phyloP scores from a whole-genome alignment of 1,284 basidiomycete genomes.

The Cryptococcus hybrid region DNA sequence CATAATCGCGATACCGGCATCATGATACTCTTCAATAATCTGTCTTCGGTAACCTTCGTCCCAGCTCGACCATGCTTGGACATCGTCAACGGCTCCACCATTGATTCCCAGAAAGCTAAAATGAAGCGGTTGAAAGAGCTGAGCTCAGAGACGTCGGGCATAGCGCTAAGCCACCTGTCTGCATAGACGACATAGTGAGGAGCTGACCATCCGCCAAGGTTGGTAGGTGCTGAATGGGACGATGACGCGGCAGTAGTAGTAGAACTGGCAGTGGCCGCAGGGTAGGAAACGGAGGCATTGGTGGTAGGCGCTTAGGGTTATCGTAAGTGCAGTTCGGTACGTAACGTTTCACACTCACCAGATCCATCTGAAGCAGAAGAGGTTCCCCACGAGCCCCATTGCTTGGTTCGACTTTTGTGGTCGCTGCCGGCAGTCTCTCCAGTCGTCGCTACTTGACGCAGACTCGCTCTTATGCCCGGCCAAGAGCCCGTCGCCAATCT shows the following conservation, averaged over 20 bases:
- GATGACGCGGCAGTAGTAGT: too few relatives aligned
- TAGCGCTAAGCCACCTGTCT: conserved; percentile 28
- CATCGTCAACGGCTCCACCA: conserved; percentile 45
- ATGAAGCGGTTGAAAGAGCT: conserved; percentile 50
- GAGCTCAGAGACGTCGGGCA: conserved; percentile 35
- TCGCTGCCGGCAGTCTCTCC: background rate
- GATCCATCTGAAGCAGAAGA: background rate
- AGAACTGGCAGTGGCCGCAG: too few relatives aligned
- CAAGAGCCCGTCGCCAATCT: conserved; percentile 12
- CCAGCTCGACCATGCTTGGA: conserved; percentile 42
- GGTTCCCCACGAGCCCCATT: background rate
- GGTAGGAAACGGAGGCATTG: too few relatives aligned
- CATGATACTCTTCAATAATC: conserved; percentile 48
- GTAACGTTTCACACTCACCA: background rate
- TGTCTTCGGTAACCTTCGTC: conserved; percentile 25
- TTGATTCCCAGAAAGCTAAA: conserved; percentile 53
- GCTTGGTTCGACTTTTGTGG: background rate
- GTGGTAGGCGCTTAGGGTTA: too few relatives aligned
- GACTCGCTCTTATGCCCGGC: background rate
- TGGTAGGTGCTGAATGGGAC: too few relatives aligned
- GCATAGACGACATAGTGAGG: conserved; percentile 47
- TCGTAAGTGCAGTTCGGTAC: too few relatives aligned
- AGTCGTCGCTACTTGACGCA: background rate
- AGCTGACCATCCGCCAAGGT: conserved; percentile 17
- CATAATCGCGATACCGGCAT: conserved; percentile 52